Conservation (phyloP, 1,284 basidiomycete species). For the Ganoderma meredithae region DNA sequence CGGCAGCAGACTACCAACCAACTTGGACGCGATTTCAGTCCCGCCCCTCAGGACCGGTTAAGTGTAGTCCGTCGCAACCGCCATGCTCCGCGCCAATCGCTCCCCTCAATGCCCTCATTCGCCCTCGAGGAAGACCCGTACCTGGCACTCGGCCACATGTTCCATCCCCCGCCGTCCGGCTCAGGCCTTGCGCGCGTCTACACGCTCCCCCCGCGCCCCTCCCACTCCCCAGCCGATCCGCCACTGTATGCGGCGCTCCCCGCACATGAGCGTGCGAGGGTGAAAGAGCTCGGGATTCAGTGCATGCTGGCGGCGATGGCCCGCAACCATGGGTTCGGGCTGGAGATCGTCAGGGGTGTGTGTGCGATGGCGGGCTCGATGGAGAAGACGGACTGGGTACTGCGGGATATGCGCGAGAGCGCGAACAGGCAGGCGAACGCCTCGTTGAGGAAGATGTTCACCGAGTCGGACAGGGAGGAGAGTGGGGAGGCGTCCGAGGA, state of each 20-base stretch:
- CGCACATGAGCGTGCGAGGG: slow-evolving; percentile 24
- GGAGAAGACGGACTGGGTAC: slow-evolving; percentile 27
- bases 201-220: slow-evolving; percentile 14
- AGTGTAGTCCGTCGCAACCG: background rate
- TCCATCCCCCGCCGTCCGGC: slow-evolving; percentile 13
- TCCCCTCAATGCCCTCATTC: slow-evolving; percentile 17
- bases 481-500: slow-evolving; percentile 10
- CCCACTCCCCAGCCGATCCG: background rate
- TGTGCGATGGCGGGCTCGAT: slow-evolving; percentile 28
- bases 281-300: slow-evolving; percentile 30
- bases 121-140: slow-evolving; percentile 16
- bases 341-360: slow-evolving; percentile 29
- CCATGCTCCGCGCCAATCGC: slow-evolving; percentile 11
- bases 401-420: slow-evolving; percentile 33
- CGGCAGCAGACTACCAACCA: slow-evolving; percentile 22
- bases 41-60: slow-evolving; percentile 4
- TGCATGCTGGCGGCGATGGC: slow-evolving; percentile 34
- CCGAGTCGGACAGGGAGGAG: background rate
- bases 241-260: slow-evolving; percentile 17
- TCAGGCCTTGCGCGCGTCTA: slow-evolving; percentile 10
- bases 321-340: slow-evolving; percentile 35
- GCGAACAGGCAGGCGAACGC: slow-evolving; percentile 29
- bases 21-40: background rate
- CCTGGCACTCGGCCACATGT: slow-evolving; percentile 20
- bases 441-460: slow-evolving; percentile 11